Evolutionary conservation across 345 rosid genomes (phyloP).

Genomic region (Eucalyptus pauciflora): DNA sequence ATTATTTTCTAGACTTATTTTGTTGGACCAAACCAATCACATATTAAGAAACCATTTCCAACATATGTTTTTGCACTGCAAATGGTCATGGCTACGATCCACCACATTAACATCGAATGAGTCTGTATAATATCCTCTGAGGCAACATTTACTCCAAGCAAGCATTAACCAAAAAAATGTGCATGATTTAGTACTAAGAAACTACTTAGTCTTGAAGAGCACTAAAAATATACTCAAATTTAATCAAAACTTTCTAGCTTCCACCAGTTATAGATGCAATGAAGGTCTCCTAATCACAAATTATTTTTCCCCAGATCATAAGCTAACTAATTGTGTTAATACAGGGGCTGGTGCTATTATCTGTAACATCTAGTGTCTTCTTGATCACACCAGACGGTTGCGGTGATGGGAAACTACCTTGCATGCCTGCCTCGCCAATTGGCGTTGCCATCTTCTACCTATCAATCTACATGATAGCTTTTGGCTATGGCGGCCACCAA

Average conservation of each 20-base stretch:
- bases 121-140: background rate
- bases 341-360: conserved; percentile 20
- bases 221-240: background rate
- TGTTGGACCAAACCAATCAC: background rate
- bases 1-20: background rate
- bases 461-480: conserved; percentile 26
- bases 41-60: background rate
- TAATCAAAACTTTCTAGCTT: background rate
- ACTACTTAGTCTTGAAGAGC: background rate
- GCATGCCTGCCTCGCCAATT: conserved; percentile 2
- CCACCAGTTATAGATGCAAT: background rate
- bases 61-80: background rate
- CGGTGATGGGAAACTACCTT: conserved; percentile 16
- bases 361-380: conserved; percentile 13
- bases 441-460: conserved; percentile 16
- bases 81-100: background rate
- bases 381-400: conserved; percentile 25
- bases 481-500: conserved; percentile 45
- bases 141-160: background rate
- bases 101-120: background rate
- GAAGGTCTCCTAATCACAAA: background rate
- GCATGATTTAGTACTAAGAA: background rate
- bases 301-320: background rate
- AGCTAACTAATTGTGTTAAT: background rate
- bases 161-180: background rate